These are phyloP conservation scores for Spongospora subterranea DNA, from an alignment of 208 protist genomes.

Conservation along the genomic window DNA sequence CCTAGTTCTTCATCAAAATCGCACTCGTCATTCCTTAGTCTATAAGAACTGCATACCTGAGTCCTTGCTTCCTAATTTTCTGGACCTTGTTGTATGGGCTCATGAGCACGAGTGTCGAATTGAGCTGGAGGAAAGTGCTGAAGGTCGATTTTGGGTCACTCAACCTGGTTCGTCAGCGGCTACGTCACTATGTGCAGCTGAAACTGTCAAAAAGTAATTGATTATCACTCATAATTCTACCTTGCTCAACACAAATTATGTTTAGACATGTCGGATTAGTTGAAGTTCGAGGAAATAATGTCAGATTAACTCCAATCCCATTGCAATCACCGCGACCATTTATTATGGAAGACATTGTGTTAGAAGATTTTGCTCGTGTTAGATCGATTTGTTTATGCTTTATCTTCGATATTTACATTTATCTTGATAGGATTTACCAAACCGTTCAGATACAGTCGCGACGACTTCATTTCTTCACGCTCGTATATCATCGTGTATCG, in stretches of 20 bases:
- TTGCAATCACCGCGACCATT: conserved; percentile 89
- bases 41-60: conserved; percentile 68
- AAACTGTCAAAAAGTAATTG: conserved; percentile 90
- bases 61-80: conserved; percentile 61
- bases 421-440: neutral
- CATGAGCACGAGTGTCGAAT: conserved; percentile 98
- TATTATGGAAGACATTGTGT: conserved; percentile 82
- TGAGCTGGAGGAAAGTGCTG: conserved; percentile 74
- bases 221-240: conserved; percentile 70
- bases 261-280: conserved; percentile 76
- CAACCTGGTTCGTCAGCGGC: conserved; percentile 95
- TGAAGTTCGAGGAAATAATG: conserved; percentile 66
- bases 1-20: conserved; percentile 96
- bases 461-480: neutral
- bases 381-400: neutral
- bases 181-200: conserved; percentile 88
- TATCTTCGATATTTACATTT: neutral
- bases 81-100: conserved; percentile 95
- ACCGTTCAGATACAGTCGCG: neutral
- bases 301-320: conserved; percentile 81
- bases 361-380: conserved; percentile 70
- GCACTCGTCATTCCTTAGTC: conserved; percentile 67
- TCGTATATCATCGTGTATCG: neutral
- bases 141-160: conserved; percentile 84
- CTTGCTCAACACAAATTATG: conserved; percentile 35